Evolutionary conservation across 257 asterid genomes (phyloP), one percentile per base, ranked within the genome.

Genomic region (Datura wrightii): DNA sequence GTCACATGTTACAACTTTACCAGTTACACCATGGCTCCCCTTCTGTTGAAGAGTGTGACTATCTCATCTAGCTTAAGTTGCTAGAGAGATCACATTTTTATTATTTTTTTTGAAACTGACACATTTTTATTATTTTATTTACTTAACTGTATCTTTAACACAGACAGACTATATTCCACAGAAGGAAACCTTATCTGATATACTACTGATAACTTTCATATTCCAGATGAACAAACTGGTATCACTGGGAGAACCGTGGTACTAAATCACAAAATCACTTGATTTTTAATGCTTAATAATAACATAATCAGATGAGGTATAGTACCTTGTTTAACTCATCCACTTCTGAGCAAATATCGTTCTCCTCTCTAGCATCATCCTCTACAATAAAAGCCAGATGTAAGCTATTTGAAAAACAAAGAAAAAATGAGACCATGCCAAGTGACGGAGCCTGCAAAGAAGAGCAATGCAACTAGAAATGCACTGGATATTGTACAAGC

Each of bases 301-400:
- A 83, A 31, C 78, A 84, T 83, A 56, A 65, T 1, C 63, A 52
- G 82, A 31, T 78, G 42, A 34, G 14, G 69, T 24, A 82, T 18
- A 41, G 71, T 92, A 92, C 94, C 92, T 83, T 59, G 19, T 83
- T 65, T 52, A 54, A 71, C 24, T 79, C 80, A 82, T 62, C 86
- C 72, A 70, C 85, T 82, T 87, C 83, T 34, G 19, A 79, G 39
- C 81, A 87, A 72, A 24, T 82, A 79, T 85, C 87, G 53, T 65
- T 34, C 36, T 83, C 84, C 72, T 85, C 88, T 71, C 80, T 85
- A 78, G 79, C 84, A 80, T 84, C 94, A 82, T 92, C 92, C 79
- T 87, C 94, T 93, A 90, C 88, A 79, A 83, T 19, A 46, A 67
- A 83, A 58, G 44, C 59, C 58, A 58, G 31, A 76, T 8, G 62